Evolutionary conservation across 129 eudicot species (phyloP).

Genomic region (Centaurea solstitialis): DNA sequence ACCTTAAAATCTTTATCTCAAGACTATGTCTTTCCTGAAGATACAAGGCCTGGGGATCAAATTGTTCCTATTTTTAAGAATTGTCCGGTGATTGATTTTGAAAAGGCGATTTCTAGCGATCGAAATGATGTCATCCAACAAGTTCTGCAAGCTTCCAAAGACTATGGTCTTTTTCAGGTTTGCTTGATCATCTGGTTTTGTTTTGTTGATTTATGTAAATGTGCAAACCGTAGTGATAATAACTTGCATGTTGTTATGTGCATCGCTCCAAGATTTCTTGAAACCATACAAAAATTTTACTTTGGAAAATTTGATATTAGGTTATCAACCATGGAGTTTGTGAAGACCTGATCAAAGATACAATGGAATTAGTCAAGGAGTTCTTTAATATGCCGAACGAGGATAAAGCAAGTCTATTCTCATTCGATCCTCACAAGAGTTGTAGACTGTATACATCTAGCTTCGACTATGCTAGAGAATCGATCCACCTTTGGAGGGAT

Average conservation of each 20-base stretch:
- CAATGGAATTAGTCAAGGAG: slow-evolving; percentile 12
- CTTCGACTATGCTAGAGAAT: slow-evolving; percentile 18
- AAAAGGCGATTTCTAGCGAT: neutral
- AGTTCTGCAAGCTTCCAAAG: slow-evolving; percentile 22
- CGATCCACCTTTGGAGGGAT: slow-evolving; percentile 33
- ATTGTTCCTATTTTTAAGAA: neutral
- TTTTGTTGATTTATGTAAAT: neutral
- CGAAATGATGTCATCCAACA: neutral
- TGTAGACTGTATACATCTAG: slow-evolving; percentile 14
- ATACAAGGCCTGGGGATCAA: slow-evolving; percentile 17
- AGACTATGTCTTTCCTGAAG: slow-evolving; percentile 24
- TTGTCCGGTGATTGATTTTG: slow-evolving; percentile 25
- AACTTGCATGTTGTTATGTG: neutral
- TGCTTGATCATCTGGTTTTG: neutral
- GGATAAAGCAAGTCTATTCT: slow-evolving; percentile 17
- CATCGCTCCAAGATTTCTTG: neutral
- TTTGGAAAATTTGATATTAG: neutral
- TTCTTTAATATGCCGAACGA: slow-evolving; percentile 22
- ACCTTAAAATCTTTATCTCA: slow-evolving; percentile 15
- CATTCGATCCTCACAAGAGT: neutral
- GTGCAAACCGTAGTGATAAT: neutral
- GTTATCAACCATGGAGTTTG: slow-evolving; percentile 39
- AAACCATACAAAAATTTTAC: neutral
- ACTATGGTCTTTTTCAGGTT: slow-evolving; percentile 38
- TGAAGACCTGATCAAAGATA: slow-evolving; percentile 8